These are phyloP conservation scores for Talaromyces ruber DNA, from an alignment of 495 filamentous ascomycete species.

Conservation along the genomic window DNA sequence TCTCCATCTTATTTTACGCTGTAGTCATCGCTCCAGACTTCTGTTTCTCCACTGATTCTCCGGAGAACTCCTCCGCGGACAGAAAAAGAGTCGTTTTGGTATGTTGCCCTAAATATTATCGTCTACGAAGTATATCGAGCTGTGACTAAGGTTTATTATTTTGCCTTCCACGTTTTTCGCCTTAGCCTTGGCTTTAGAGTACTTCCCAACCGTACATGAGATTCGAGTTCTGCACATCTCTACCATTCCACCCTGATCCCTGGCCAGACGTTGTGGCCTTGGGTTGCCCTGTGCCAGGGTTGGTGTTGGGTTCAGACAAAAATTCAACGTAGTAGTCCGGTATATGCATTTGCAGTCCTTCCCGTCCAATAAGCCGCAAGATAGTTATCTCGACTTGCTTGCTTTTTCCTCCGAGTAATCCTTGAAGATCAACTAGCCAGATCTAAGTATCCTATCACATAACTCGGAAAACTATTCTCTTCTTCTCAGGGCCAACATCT, in stretches of 20 bases:
- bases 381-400: neutral
- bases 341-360: neutral
- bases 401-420: neutral
- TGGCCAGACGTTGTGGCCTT: neutral
- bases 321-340: neutral
- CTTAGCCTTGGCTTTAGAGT: neutral
- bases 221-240: neutral
- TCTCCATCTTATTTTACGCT: neutral
- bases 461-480: neutral
- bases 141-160: neutral
- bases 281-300: neutral
- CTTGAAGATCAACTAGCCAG: neutral
- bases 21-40: neutral
- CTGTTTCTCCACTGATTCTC: neutral
- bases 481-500: neutral
- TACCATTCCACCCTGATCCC: neutral
- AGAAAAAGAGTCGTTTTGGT: neutral
- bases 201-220: neutral
- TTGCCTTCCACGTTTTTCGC: neutral
- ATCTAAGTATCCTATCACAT: neutral
- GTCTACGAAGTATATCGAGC: neutral
- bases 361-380: neutral
- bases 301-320: neutral
- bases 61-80: conserved; percentile 5
- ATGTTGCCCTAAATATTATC: neutral